Percentiles rank a stretch among this genome's conserved stretches.
These are phyloP conservation scores for Cyclotella sp. DNA, from an alignment of 108 stramenopile species.

Conservation along the genomic window DNA sequence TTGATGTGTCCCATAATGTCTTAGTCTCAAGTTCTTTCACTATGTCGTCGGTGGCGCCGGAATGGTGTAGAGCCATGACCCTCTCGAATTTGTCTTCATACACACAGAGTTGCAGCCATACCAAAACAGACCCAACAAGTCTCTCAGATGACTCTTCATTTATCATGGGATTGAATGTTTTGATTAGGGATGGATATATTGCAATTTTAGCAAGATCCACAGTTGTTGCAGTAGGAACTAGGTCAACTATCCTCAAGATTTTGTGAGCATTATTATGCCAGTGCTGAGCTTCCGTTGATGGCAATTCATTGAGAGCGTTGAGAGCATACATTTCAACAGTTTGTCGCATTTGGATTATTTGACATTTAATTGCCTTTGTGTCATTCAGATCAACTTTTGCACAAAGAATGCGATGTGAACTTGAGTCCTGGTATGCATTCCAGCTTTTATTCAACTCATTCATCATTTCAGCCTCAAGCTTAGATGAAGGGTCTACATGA, in stretches of 20 bases:
- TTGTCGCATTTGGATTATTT: slow-evolving; percentile 1
- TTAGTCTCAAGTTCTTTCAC: slow-evolving; percentile 31
- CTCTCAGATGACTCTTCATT: neutral
- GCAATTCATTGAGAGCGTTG: slow-evolving; percentile 17
- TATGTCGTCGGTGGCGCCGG: slow-evolving; percentile 10
- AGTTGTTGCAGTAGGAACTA: slow-evolving; percentile 26
- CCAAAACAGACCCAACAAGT: slow-evolving; percentile 10
- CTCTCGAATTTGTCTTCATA: slow-evolving; percentile 55
- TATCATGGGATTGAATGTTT: slow-evolving; percentile 35
- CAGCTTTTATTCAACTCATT: slow-evolving; percentile 35
- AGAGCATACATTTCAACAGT: slow-evolving; percentile 19
- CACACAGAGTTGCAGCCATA: slow-evolving; percentile 57
- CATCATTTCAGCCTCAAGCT: slow-evolving; percentile 34
- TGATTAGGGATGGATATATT: neutral
- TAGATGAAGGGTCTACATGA: neutral
- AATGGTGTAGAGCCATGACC: slow-evolving; percentile 9
- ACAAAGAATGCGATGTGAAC: neutral
- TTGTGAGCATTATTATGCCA: slow-evolving; percentile 33
- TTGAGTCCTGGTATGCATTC: slow-evolving; percentile 20
- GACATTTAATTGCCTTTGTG: neutral
- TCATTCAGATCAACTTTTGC: neutral
- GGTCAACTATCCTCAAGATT: slow-evolving; percentile 21
- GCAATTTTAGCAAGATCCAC: slow-evolving; percentile 38
- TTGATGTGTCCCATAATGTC: slow-evolving; percentile 38
- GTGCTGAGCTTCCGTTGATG: neutral